Evolutionary conservation across 331 rosid genomes (phyloP).

Genomic region (Telfairia occidentalis): DNA sequence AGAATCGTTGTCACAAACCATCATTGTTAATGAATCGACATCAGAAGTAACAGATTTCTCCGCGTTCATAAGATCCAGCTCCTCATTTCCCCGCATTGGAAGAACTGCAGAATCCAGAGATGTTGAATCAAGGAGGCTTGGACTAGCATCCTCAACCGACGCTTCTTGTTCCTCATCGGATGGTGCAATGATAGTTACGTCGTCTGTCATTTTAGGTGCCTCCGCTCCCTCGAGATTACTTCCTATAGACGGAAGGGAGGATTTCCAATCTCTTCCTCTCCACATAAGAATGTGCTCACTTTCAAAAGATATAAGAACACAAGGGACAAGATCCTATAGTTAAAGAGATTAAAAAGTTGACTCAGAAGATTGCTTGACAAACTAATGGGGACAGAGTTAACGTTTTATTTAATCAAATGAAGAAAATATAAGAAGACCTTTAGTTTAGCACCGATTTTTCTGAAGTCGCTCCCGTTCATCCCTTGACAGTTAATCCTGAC

Average conservation of each 20-base stretch:
- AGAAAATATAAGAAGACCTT: conserved; percentile 37
- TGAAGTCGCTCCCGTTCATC: conserved; percentile 72
- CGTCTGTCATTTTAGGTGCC: conserved; percentile 12
- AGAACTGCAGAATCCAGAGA: neutral
- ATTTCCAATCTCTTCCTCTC: conserved; percentile 75
- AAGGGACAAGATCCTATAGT: conserved; percentile 91
- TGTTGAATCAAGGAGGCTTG: neutral
- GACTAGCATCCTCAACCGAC: neutral
- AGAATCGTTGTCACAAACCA: neutral
- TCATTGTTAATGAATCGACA: neutral
- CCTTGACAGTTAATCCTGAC: conserved; percentile 82
- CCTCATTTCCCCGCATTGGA: neutral
- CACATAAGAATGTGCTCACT: conserved; percentile 80
- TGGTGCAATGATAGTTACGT: conserved; percentile 17
- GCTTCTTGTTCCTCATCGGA: conserved; percentile 22
- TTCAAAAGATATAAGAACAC: conserved; percentile 70
- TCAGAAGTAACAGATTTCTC: neutral
- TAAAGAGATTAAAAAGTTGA: neutral
- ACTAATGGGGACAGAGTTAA: neutral
- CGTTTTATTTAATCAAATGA: conserved; percentile 6
- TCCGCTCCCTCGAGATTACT: conserved; percentile 17
- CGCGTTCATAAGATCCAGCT: neutral
- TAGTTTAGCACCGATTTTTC: conserved; percentile 82
- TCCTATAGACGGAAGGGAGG: conserved; percentile 28
- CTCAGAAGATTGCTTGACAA: neutral